Percentiles rank a stretch among this genome's conserved stretches.
Evolutionary conservation across 805 yeast genomes (phyloP).

Genomic region (Candida ipomoeae): DNA sequence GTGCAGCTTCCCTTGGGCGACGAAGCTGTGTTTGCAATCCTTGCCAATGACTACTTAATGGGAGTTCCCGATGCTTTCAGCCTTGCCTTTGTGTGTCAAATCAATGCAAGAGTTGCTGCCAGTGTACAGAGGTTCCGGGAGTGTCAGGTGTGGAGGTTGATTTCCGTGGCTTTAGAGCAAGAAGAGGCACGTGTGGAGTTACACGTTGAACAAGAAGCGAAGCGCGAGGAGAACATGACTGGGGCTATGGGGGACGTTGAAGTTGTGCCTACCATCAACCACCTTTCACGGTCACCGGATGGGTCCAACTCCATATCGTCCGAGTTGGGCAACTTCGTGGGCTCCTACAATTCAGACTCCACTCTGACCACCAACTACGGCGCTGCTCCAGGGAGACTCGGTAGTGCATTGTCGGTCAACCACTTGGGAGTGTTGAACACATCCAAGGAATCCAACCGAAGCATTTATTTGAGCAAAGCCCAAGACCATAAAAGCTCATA

Average conservation of each 20-base stretch:
- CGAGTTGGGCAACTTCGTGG: conserved; percentile 37
- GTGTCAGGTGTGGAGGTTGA: conserved; percentile 59
- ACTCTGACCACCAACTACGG: conserved; percentile 40
- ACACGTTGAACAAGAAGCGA: neutral
- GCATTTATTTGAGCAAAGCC: neutral
- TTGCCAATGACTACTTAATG: conserved; percentile 48
- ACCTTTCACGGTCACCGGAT: conserved; percentile 7
- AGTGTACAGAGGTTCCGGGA: conserved; percentile 49
- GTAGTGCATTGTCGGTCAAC: conserved; percentile 11
- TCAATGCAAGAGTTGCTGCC: conserved; percentile 55
- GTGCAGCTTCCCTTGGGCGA: conserved; percentile 44
- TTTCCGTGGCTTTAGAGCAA: conserved; percentile 46
- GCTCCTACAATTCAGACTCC: conserved; percentile 40
- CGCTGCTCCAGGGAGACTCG: conserved; percentile 12
- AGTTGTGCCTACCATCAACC: neutral
- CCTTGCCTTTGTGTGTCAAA: conserved; percentile 50
- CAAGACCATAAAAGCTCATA: neutral
- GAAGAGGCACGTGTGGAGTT: conserved; percentile 22
- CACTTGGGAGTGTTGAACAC: conserved; percentile 11
- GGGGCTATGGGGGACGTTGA: neutral
- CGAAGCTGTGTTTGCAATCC: conserved; percentile 40
- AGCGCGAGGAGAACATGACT: neutral
- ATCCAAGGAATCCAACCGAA: conserved; percentile 11
- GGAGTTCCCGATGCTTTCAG: conserved; percentile 46
- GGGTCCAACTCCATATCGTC: conserved; percentile 23